These are phyloP conservation scores for Hemisphaericaspora nanyangensis DNA, from an alignment of 805 yeast genomes.

Conservation along the genomic window DNA sequence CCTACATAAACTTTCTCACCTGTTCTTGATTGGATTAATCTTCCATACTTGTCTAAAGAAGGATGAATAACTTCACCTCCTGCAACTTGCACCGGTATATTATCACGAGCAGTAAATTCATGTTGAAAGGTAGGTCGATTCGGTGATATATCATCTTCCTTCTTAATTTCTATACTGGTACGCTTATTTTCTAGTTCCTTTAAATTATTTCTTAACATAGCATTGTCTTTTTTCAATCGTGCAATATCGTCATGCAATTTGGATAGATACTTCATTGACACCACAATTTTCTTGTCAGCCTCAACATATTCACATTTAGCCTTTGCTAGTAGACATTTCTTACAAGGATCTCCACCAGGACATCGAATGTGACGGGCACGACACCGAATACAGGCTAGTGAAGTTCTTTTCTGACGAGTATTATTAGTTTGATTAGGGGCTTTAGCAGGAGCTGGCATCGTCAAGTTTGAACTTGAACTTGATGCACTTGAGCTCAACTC, in stretches of 20 bases:
- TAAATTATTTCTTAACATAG: slow-evolving; percentile 44
- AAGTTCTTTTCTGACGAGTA: slow-evolving; percentile 25
- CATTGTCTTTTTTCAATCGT: slow-evolving; percentile 61
- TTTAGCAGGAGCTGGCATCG: slow-evolving; percentile 1
- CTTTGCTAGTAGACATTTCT: slow-evolving; percentile 53
- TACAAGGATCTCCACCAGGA: slow-evolving; percentile 75
- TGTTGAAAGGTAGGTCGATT: background rate
- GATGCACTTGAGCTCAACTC: slow-evolving; percentile 1
- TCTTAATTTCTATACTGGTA: background rate
- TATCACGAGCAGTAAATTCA: background rate
- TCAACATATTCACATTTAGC: slow-evolving; percentile 67
- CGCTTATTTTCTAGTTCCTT: slow-evolving; percentile 23
- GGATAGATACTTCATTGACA: slow-evolving; percentile 65
- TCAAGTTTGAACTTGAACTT: background rate
- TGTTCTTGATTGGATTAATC: slow-evolving; percentile 67
- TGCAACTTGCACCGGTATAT: background rate
- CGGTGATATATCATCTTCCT: background rate
- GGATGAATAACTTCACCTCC: slow-evolving; percentile 59
- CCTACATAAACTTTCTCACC: slow-evolving; percentile 78
- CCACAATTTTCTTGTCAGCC: slow-evolving; percentile 68
- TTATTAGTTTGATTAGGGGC: background rate
- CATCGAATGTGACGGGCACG: slow-evolving; percentile 71
- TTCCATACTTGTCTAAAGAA: slow-evolving; percentile 66
- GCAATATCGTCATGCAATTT: slow-evolving; percentile 67
- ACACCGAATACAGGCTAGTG: slow-evolving; percentile 60